phyloP scores from a whole-genome alignment of 2,329 filamentous ascomycete genomes.

The Phialophora tarda region DNA sequence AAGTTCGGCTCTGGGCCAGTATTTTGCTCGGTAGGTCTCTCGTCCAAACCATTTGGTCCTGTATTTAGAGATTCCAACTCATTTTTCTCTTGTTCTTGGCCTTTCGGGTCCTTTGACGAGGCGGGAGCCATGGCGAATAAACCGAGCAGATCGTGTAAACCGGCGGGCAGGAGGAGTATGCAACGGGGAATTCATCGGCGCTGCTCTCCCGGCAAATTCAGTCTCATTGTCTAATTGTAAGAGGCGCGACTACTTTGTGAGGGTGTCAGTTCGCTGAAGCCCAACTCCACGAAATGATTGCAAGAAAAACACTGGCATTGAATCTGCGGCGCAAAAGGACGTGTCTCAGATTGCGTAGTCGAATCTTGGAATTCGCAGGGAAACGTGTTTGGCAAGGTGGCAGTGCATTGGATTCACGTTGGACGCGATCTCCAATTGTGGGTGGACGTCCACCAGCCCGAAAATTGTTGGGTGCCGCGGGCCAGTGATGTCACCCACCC shows the following conservation, averaged over 20 bases:
- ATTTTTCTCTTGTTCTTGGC: constrained; percentile 3
- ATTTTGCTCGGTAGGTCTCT: not conserved
- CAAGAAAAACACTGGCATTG: not conserved
- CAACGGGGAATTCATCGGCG: constrained; percentile 18
- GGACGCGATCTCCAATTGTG: not conserved
- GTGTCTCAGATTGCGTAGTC: constrained; percentile 23
- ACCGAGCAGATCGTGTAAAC: constrained; percentile 6
- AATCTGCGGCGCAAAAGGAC: not conserved
- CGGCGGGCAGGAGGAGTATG: not conserved
- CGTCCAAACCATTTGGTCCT: not conserved
- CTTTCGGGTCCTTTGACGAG: not conserved
- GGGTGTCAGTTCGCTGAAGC: not conserved
- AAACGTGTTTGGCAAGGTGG: not conserved
- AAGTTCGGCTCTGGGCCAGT: not conserved
- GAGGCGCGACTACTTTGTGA: not conserved
- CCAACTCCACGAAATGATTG: not conserved
- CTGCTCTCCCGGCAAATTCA: constrained; percentile 3
- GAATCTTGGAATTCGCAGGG: not conserved
- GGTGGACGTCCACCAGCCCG: too few species aligned
- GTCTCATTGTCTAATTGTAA: constrained; percentile 2
- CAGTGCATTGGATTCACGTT: constrained; percentile 1
- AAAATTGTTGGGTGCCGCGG: too few species aligned
- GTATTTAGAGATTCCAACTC: constrained; percentile 10
- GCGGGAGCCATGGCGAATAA: constrained; percentile 14
- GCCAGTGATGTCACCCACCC: not conserved